Base-by-base conservation (phyloP, 2,329 filamentous ascomycete genomes). In the Cercospora citrullina region DNA sequence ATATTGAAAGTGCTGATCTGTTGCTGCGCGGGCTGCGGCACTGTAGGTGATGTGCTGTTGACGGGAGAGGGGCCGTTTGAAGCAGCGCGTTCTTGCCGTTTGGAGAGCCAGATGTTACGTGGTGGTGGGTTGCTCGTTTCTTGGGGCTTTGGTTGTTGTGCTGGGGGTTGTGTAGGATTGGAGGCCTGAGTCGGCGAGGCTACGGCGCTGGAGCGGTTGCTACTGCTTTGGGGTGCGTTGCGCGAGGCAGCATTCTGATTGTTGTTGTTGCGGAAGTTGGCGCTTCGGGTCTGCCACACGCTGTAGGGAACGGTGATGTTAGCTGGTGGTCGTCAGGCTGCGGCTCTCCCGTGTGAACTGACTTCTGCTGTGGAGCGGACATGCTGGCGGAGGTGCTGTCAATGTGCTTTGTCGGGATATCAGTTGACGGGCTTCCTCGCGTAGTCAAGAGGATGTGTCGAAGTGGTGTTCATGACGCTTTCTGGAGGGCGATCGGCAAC, bases 211-310 rank as follows among this genome's bases (percentile, higher is more conserved):
- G 60, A 63, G 42, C 60, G 60, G 21, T 63, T 63, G 53, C 53
- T 58, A 16, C 8, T 58, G 53, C 28, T 58, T 48, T 51, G 60
- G 12, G 60, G 42, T 10, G 39, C n/a, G 7, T 31, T 63, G 28
- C 60, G 60, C 26, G 60, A 53, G 60, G 45, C 18, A 30, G 16
- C 18, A 23, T 63, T 63, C 21, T 63, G 51, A 42, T 31, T 60
- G 58, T 61, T 61, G 36, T 28, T 61, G 36, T 61, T 61, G 60
- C 60, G 60, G 42, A 51, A 9, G 60, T 42, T 61, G 33, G 33
- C 33, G 59, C 59, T 61, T 31, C 59, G 59, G 23, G 59, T 42
- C 12, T 61, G 59, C 59, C 60, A 63, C 23, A 63, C 60, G 60
- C 60, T 63, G 42, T 28, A 26, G n/a, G 45, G 23, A 9, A 16